Evolutionary conservation across 108 stramenopile species (phyloP), one percentile per base, ranked within the genome.

Genomic region (Nitzschia putrida): DNA sequence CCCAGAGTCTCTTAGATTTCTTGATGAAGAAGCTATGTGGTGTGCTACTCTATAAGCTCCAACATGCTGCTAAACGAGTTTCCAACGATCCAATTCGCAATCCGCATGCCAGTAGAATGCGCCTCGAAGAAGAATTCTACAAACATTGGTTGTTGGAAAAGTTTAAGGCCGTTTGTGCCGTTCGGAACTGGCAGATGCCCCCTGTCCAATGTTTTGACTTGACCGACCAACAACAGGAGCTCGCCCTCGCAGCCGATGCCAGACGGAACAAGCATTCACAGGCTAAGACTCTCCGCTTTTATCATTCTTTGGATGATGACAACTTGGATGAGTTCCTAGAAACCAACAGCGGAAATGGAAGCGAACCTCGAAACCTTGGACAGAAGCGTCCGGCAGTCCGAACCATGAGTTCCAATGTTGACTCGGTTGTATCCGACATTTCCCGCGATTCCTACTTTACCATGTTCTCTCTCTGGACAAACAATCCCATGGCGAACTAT

Each of bases 1-100:
- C 97, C 2, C 88, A 92, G 58, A 67, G 60, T 25, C 63, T 96
- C n/a, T 66, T 98, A 29, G 96, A 98, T 41, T 97, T 95, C 80
- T 47, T 88, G 42, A 93, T 96, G 86, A 96, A 90, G 59, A 86
- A 91, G 49, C 74, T 95, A 71, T 93, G 92, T 63, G 97, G 97
- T 18, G 83, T 95, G 10, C 52, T 96, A 24, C 69, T 97, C 58
- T 63, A 84, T 64, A 86, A 85, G 52, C 71, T 97, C 47, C 90
- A 94, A 74, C 72, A 64, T 25, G 81, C 89, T 11, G 93, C 95
- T 38, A 77, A 66, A 52, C 85, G 83, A 55, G 81, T 87, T 8
- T 44, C 78, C 16, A 83, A 88, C 22, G 81, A 96, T 82, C 95
- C 92, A 26, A 67, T 83, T 7, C 76, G 66, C 43, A 88, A 85